These are phyloP conservation scores for Aphanomyces stellatus DNA, from an alignment of 352 stramenopile genomes.

Conservation along the genomic window DNA sequence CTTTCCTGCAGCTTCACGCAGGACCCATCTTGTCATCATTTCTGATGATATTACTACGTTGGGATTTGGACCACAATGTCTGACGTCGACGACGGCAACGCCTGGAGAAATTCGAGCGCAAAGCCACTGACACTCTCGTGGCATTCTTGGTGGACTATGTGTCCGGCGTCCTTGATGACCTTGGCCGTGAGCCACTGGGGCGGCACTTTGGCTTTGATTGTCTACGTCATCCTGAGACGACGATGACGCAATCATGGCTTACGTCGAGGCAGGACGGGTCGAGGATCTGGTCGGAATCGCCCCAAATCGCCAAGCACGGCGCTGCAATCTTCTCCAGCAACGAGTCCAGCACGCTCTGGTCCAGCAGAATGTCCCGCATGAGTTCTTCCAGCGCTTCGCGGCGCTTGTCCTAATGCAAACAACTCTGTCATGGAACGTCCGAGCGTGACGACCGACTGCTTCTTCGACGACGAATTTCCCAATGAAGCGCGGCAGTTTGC, in stretches of 20 bases:
- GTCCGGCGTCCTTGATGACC: slow-evolving; percentile 53
- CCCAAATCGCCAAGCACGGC: slow-evolving; percentile 60
- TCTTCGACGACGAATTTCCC: slow-evolving; percentile 27
- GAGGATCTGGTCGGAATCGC: slow-evolving; percentile 56
- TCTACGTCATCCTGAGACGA: neutral
- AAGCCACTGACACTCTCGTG: slow-evolving; percentile 24
- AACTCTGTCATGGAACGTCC: neutral
- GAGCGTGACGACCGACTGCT: slow-evolving; percentile 21
- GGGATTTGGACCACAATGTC: too few relatives aligned
- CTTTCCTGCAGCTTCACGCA: too few relatives aligned
- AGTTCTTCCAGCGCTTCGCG: slow-evolving; percentile 54
- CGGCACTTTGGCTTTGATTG: slow-evolving; percentile 35
- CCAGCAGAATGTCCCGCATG: slow-evolving; percentile 36
- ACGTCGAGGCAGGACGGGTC: slow-evolving; percentile 59
- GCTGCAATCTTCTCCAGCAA: slow-evolving; percentile 42
- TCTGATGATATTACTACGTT: too few relatives aligned
- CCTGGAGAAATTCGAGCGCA: slow-evolving; percentile 2
- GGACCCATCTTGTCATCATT: too few relatives aligned
- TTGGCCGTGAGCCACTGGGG: slow-evolving; percentile 32
- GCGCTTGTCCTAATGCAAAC: slow-evolving; percentile 30
- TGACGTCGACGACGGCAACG: neutral
- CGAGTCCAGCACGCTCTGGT: slow-evolving; percentile 54
- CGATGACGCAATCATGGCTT: neutral
- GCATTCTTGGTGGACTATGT: slow-evolving; percentile 64
- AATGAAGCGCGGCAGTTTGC: slow-evolving; percentile 31